Evolutionary conservation across 106 monocot species (phyloP).

Genomic region (Dioscorea zingiberensis): DNA sequence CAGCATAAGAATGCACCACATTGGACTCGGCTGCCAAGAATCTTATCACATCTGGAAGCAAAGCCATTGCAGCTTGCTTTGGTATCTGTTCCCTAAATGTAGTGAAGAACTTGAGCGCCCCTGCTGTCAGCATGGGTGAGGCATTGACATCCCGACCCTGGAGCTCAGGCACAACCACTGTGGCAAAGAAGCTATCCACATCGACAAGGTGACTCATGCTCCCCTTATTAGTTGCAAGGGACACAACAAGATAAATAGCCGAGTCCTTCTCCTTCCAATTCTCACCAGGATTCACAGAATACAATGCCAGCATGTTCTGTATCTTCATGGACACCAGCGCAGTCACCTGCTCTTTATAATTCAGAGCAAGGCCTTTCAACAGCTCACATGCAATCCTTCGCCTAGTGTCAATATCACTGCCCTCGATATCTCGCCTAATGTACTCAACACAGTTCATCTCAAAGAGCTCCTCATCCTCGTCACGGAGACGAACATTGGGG

Average conservation of each 20-base stretch:
- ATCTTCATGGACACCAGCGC: constrained; percentile 63
- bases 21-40: constrained; percentile 72
- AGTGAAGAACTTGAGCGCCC: constrained; percentile 78
- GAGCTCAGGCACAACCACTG: constrained; percentile 81
- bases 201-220: constrained; percentile 52
- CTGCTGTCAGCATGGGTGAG: constrained; percentile 73
- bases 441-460: constrained; percentile 86
- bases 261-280: constrained; percentile 97
- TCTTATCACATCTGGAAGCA: constrained; percentile 57
- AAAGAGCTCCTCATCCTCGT: constrained; percentile 93
- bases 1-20: constrained; percentile 98
- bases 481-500: constrained; percentile 68
- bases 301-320: constrained; percentile 61
- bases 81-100: constrained; percentile 79
- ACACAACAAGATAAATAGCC: constrained; percentile 83
- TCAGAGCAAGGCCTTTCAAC: constrained; percentile 64
- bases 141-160: constrained; percentile 53
- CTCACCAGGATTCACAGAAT: constrained; percentile 47
- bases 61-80: constrained; percentile 40
- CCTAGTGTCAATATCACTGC: constrained; percentile 82
- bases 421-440: constrained; percentile 89
- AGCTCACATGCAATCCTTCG: constrained; percentile 89
- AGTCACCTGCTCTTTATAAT: constrained; percentile 81
- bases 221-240: constrained; percentile 55
- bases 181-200: constrained; percentile 69